Percentiles rank a stretch among this genome's conserved stretches.
Evolutionary conservation across 2,329 filamentous ascomycete genomes (phyloP).

Genomic region (Macrophomina pseudophaseolina): DNA sequence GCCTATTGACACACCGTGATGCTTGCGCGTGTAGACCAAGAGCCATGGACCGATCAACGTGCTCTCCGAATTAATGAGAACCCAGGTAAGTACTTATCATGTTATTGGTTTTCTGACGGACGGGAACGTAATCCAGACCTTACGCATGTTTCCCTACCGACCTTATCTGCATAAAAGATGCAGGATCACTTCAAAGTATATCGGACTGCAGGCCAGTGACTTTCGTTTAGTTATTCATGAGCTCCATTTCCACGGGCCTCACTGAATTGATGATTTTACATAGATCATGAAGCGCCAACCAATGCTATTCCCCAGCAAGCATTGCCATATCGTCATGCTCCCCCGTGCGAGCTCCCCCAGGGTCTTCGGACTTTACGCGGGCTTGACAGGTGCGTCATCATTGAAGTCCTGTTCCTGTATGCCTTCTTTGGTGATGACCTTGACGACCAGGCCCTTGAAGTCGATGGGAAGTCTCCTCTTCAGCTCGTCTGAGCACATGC

Average conservation of each 20-base stretch:
- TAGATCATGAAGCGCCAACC: constrained; percentile 16
- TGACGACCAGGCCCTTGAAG: constrained; percentile 95
- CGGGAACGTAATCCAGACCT: too few relatives aligned
- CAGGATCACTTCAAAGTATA: too few relatives aligned
- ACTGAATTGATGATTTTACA: constrained; percentile 8
- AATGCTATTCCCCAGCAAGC: constrained; percentile 11
- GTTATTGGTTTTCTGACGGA: too few relatives aligned
- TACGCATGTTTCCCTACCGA: too few relatives aligned
- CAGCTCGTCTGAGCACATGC: constrained; percentile 95
- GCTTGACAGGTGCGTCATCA: constrained; percentile 73
- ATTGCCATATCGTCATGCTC: neutral
- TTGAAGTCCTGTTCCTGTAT: constrained; percentile 84
- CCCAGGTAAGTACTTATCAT: too few relatives aligned
- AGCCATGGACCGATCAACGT: too few relatives aligned
- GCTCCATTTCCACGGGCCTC: constrained; percentile 6
- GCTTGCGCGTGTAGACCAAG: too few relatives aligned
- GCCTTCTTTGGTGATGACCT: constrained; percentile 93
- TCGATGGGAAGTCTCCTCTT: constrained; percentile 97
- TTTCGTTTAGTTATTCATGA: neutral
- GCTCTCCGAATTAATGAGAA: too few relatives aligned
- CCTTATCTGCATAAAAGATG: too few relatives aligned
- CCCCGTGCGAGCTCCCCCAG: neutral
- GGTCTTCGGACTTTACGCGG: constrained; percentile 11
- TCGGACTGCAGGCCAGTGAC: neutral
- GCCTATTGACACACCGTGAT: too few relatives aligned